A percentile compares a stretch with the other conserved stretches of the same genome.
phyloP scores from a whole-genome alignment of 2,329 filamentous ascomycete species.

The Onygenales sp. region DNA sequence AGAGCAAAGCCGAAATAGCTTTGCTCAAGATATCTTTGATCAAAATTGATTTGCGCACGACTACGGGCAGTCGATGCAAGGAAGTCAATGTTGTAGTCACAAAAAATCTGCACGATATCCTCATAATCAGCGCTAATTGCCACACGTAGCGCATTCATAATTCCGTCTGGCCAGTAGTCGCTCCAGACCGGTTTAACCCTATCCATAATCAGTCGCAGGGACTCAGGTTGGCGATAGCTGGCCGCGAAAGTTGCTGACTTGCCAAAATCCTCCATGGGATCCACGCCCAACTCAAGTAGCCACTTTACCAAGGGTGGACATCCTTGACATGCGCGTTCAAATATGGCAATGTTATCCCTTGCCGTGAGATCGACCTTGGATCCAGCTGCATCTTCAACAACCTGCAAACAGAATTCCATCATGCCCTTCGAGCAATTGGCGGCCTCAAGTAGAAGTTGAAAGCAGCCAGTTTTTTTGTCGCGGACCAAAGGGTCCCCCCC shows the following conservation, averaged over 20 bases:
- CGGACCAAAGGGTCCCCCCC: neutral
- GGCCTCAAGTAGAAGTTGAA: neutral
- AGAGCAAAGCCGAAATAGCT: too few species aligned
- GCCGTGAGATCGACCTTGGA: neutral
- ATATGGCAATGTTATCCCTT: neutral
- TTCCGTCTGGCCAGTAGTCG: neutral
- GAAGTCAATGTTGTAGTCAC: too few species aligned
- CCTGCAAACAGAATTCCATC: neutral
- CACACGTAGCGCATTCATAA: neutral
- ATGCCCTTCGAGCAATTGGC: neutral
- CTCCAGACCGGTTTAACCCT: neutral
- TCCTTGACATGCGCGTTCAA: neutral
- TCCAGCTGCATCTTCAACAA: neutral
- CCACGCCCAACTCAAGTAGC: neutral
- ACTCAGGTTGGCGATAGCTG: too few species aligned
- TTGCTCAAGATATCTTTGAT: too few species aligned
- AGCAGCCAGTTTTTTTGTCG: neutral
- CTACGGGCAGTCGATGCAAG: too few species aligned
- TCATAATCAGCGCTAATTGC: neutral
- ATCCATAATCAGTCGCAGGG: neutral
- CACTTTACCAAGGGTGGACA: neutral
- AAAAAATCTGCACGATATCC: too few species aligned
- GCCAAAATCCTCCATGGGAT: neutral
- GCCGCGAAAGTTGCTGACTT: neutral
- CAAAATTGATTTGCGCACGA: too few species aligned